A percentile compares a stretch with the other conserved stretches of the same genome.
Evolutionary conservation across 805 yeast genomes (phyloP).

Genomic region (Nakazawaea molendinolei): DNA sequence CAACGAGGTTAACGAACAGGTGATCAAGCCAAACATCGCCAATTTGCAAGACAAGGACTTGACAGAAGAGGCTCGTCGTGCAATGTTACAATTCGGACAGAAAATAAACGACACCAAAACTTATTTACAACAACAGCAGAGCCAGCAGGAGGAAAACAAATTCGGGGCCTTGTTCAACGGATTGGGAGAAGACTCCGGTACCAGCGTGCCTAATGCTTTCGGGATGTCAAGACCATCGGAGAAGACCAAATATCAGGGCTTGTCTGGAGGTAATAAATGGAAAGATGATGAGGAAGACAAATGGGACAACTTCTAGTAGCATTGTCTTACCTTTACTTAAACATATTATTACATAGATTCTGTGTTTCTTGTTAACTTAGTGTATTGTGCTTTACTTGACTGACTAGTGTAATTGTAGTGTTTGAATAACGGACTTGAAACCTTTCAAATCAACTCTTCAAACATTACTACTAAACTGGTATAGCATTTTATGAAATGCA

Average conservation of each 20-base stretch:
- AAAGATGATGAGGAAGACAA: slow-evolving; percentile 20
- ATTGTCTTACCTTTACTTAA: no score
- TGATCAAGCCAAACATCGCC: slow-evolving; percentile 85
- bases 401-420: no score
- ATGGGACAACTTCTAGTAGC: slow-evolving; percentile 18
- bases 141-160: slow-evolving; percentile 26
- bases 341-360: no score
- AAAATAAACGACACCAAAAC: slow-evolving; percentile 84
- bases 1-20: slow-evolving; percentile 78
- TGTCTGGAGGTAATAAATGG: slow-evolving; percentile 4
- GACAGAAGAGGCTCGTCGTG: slow-evolving; percentile 76
- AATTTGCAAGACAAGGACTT: slow-evolving; percentile 76
- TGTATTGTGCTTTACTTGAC: no score
- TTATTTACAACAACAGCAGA: slow-evolving; percentile 43
- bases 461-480: no score
- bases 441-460: no score
- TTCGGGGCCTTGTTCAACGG: slow-evolving; percentile 55
- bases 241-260: slow-evolving; percentile 33
- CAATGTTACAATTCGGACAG: slow-evolving; percentile 96
- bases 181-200: slow-evolving; percentile 32
- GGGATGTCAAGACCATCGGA: slow-evolving; percentile 55
- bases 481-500: no score
- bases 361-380: no score
- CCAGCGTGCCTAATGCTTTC: slow-evolving; percentile 54
- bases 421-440: no score